These are phyloP conservation scores for Triangularia verruculosa DNA, from an alignment of 2,329 filamentous ascomycete genomes.

Conservation along the genomic window DNA sequence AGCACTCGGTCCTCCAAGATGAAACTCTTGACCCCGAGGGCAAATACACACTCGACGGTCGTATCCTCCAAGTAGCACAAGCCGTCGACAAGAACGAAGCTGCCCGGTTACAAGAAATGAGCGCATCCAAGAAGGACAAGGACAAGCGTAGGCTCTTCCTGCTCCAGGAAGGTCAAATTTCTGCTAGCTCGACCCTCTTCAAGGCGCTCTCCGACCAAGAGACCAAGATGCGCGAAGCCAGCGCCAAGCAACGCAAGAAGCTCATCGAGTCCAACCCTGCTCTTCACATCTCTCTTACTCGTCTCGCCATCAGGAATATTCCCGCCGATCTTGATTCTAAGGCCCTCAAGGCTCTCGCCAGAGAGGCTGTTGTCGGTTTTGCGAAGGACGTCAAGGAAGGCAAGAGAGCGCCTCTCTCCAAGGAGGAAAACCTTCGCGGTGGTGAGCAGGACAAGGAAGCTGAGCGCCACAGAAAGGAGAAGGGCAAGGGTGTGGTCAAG, in stretches of 20 bases:
- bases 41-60: conserved; percentile 85
- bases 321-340: conserved; percentile 81
- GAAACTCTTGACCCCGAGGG: conserved; percentile 78
- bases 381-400: conserved; percentile 83
- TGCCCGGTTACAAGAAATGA: conserved; percentile 67
- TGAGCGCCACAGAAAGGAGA: conserved; percentile 73
- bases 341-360: conserved; percentile 84
- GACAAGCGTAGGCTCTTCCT: conserved; percentile 91
- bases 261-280: conserved; percentile 89
- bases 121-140: conserved; percentile 66
- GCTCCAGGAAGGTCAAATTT: conserved; percentile 79
- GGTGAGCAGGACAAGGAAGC: conserved; percentile 77
- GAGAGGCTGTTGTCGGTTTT: conserved; percentile 91
- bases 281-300: conserved; percentile 82
- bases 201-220: conserved; percentile 73
- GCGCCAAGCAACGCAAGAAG: conserved; percentile 80
- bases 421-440: conserved; percentile 80
- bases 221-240: conserved; percentile 83
- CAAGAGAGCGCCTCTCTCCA: conserved; percentile 73
- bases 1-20: conserved; percentile 84
- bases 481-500: conserved; percentile 81
- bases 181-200: conserved; percentile 73
- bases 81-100: conserved; percentile 86
- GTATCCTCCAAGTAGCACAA: conserved; percentile 77
- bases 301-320: conserved; percentile 87